phyloP scores from a whole-genome alignment of 805 yeast genomes.

The Teunomyces pallodes region DNA sequence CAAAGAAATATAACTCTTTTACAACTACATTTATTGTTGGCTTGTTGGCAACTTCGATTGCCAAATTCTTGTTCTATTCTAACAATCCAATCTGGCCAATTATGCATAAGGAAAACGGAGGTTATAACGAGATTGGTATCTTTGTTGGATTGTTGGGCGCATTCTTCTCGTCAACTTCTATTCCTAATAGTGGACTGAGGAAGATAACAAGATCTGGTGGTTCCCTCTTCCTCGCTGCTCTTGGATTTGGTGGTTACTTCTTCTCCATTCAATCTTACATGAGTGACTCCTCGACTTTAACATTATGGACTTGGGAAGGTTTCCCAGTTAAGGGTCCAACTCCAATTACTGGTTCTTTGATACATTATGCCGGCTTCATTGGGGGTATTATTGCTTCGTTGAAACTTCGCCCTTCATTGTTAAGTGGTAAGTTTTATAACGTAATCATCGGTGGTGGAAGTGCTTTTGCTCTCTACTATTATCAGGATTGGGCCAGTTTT shows the following conservation, averaged over 20 bases:
- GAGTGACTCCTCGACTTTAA: constrained; percentile 80
- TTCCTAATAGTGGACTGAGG: constrained; percentile 2
- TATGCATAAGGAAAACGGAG: constrained; percentile 82
- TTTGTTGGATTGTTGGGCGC: constrained; percentile 63
- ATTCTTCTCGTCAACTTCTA: constrained; percentile 50
- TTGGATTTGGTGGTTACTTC: constrained; percentile 75
- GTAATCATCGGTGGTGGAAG: constrained; percentile 47
- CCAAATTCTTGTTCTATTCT: constrained; percentile 74
- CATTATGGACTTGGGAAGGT: constrained; percentile 97
- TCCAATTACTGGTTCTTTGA: constrained; percentile 79
- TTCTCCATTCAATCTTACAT: constrained; percentile 72
- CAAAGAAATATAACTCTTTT: constrained; percentile 40
- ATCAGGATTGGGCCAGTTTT: constrained; percentile 70
- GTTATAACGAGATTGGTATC: constrained; percentile 72
- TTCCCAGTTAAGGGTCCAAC: constrained; percentile 83
- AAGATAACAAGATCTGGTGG: constrained; percentile 32
- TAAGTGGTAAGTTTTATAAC: constrained; percentile 30
- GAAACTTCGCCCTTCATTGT: constrained; percentile 18
- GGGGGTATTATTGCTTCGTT: constrained; percentile 44
- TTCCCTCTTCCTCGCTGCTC: constrained; percentile 48
- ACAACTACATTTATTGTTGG: constrained; percentile 67
- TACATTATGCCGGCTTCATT: constrained; percentile 58
- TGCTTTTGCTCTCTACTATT: constrained; percentile 47
- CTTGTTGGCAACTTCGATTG: constrained; percentile 64
- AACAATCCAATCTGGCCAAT: constrained; percentile 97